Base-by-base conservation (phyloP, 805 yeast species). In the Starmerella tilneyi region DNA sequence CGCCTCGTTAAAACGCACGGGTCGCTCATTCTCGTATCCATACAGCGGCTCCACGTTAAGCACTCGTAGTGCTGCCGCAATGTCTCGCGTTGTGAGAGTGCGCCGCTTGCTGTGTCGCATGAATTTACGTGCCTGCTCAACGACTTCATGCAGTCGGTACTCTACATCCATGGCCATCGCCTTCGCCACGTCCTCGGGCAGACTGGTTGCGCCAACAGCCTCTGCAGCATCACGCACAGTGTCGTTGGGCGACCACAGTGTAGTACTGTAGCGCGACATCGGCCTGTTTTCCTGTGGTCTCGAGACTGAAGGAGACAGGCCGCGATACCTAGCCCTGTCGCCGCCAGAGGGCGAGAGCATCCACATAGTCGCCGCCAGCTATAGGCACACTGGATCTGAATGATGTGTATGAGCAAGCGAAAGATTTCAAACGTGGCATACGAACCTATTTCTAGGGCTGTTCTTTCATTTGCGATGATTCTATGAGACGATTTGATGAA, bases 141-240 rank as follows among this genome's bases (percentile, higher is more conserved):
- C 68, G 31, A 92, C 83, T 65, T 92, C 97, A 62, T 89, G 89
- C 53, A 92, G 84, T 51, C 98, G 75, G 62, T 94, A 92, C 66
- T 92, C 99, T n/a, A 92, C 94, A 61, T 92, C 99, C 98, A 92
- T 92, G 6, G 99, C 97, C 50, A 92, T 68, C 51, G 92, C 84
- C 59, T 85, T 84, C 39, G 96, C 82, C 2, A 89, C 94, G 49
- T 94, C 98, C 44, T 89, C 97, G 26, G 84, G 83, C 39, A 92
- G 68, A 31, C 63, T 64, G 3, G 71, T 63, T 29, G 92, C 71
- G 1, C 98, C 98, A 9, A 92, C 68, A 2, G 85, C 75, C 60
- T 92, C 98, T 0, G 96, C 95, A 13, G 84, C 95, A 68, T 92
- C 98, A 58, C 80, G 82, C 23, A 94, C 96, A 0, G 99, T 92